phyloP scores from a whole-genome alignment of 2,329 filamentous ascomycete species.

The Calycina marina region DNA sequence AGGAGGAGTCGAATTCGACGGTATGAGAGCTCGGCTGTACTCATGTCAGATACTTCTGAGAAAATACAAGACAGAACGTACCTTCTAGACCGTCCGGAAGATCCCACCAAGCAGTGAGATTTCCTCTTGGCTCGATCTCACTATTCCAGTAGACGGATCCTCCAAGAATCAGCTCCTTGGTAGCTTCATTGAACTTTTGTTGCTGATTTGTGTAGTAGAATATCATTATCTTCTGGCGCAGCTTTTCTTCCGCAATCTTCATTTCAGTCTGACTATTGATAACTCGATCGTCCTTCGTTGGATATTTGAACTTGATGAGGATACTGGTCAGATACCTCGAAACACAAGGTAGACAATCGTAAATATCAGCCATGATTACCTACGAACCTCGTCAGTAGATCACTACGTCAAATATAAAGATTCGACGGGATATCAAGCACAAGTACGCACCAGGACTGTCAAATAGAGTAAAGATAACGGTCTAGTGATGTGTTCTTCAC shows the following conservation, averaged over 20 bases:
- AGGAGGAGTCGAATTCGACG: conserved; percentile 53
- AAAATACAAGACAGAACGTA: conserved; percentile 16
- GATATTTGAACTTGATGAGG: conserved; percentile 35
- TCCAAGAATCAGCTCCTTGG: conserved; percentile 49
- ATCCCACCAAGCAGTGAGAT: conserved; percentile 51
- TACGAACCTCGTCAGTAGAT: too few species aligned
- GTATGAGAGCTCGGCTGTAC: conserved; percentile 46
- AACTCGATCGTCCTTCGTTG: too few species aligned
- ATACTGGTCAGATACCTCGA: conserved; percentile 35
- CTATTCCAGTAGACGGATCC: conserved; percentile 36
- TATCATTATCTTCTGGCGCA: conserved; percentile 56
- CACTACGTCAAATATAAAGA: too few species aligned
- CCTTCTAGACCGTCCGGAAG: conserved; percentile 54
- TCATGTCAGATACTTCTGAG: conserved; percentile 5
- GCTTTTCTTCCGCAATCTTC: conserved; percentile 42
- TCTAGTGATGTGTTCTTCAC: conserved; percentile 24
- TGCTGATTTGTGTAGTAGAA: conserved; percentile 50
- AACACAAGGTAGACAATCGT: conserved; percentile 46
- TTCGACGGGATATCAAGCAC: too few species aligned
- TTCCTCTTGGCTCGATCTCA: neutral
- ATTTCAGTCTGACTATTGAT: conserved; percentile 29
- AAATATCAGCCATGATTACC: conserved; percentile 66
- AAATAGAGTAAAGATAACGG: conserved; percentile 43
- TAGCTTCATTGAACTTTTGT: conserved; percentile 43
- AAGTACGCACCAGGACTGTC: conserved; percentile 51